Base-by-base conservation (phyloP, 2,329 filamentous ascomycete species). In the Paramyrothecium sp. region DNA sequence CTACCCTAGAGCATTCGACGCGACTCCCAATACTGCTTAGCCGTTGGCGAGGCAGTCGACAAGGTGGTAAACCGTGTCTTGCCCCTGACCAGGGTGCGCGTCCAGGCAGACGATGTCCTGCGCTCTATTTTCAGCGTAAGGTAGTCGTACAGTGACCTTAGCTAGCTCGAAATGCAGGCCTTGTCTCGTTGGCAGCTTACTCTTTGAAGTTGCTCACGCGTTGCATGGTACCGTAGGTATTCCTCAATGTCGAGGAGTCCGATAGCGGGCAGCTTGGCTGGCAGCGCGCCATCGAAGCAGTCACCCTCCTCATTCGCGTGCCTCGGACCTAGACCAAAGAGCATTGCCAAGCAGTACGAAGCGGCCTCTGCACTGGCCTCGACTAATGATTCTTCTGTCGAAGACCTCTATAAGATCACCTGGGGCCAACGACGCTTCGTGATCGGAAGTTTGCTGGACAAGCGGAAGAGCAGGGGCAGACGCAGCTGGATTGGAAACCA, bases 181-280 rank as follows among this genome's bases (percentile, higher is more conserved):
- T 48, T 48, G 46, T 48, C 46, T 48, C 19, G 46, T 48, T 48
- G 46, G 46, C 46, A 48, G 46, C 46, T 48, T 48, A 20, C 46
- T 48, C 46, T 48, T 48, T 48, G 46, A 48, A 12, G 46, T 19
- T 20, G 12, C 46, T 48, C 46, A 48, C 46, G 46, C 46, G 46
- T 48, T 48, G 46, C 46, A 48, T 20, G 46, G 46, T n/a, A n/a
- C n/a, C n/a, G n/a, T n/a, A n/a, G n/a, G n/a, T 48, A 20, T 48
- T 48, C 46, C 46, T 48, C 46, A 48, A 48, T 48, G 46, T 48
- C 46, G n/a, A n/a, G n/a, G n/a, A n/a, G n/a, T n/a, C n/a, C n/a
- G n/a, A n/a, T n/a, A n/a, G n/a, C n/a, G n/a, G n/a, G n/a, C n/a
- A n/a, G n/a, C n/a, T n/a, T n/a, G n/a, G n/a, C n/a, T n/a, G n/a